Evolutionary conservation across 2,329 filamentous ascomycete genomes (phyloP), one percentile per base, ranked within the genome.

Genomic region (Ascochyta pisi): DNA sequence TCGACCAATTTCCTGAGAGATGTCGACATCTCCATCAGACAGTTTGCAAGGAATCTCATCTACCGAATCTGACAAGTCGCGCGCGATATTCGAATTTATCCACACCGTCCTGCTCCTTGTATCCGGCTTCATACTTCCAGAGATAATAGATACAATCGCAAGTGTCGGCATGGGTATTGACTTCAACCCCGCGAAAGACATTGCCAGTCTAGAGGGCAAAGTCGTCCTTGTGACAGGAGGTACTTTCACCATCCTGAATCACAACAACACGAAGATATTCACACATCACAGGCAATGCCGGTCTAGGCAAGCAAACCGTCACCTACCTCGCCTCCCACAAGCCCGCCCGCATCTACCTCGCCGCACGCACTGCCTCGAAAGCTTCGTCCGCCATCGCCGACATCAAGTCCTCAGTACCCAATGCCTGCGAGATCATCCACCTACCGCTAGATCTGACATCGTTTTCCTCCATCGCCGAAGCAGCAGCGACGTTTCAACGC

Each of bases 241-340:
- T 74, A 71, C 23, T 26, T 2, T 19, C 15, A 22, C 37, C 8
- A n/a, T 23, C 7, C 16, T 27, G 7, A 16, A 26, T 27, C 10
- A 27, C 6, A 6, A n/a, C 31, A n/a, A 15, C 16, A 39, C 15
- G 13, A 16, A 24, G 6, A 38, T 34, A 34, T 56, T 58, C 33
- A 62, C 40, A 35, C 6, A 23, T 3, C 3, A 51, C 58, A 76
- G 78, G 78, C 50, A 83, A 80, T 50, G 66, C 73, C 8, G 81
- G 81, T 13, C 70, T 83, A 8, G 81, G 81, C 44, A 78, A 78
- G 52, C 76, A 79, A 63, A 76, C 78, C 24, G 69, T 82, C 34
- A 65, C 72, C 35, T 76, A 78, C 39, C 75, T 82, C 27, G 73
- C 78, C 24, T 70, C 73, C 5, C 79, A 82, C 63, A 73, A 74